Evolutionary conservation across 1,284 basidiomycete species (phyloP).

Genomic region (Schizophyllum amplum): DNA sequence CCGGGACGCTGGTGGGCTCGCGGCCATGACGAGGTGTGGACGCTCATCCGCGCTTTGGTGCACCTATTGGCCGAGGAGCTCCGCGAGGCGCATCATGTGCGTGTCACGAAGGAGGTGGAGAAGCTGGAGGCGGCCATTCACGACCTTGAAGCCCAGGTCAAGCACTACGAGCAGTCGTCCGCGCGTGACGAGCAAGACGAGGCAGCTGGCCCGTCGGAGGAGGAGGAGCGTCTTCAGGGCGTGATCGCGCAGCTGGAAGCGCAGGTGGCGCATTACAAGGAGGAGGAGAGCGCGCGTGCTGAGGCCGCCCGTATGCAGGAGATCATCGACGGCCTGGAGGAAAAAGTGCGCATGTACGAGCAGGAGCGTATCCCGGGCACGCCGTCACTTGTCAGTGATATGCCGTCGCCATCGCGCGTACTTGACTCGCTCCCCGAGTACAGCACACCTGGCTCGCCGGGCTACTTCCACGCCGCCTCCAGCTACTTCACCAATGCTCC

Average conservation of each 20-base stretch:
- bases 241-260: background rate
- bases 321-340: background rate
- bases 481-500: background rate
- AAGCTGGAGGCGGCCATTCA: background rate
- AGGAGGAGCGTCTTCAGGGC: background rate
- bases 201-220: background rate
- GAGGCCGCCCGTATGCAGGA: background rate
- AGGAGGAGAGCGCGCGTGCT: background rate
- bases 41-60: background rate
- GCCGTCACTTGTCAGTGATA: background rate
- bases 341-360: background rate
- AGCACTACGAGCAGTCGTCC: background rate
- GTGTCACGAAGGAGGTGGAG: background rate
- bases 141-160: background rate
- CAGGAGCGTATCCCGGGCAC: background rate
- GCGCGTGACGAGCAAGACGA: background rate
- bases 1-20: conserved; percentile 25
- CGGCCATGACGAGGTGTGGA: background rate
- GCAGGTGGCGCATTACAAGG: background rate
- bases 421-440: background rate
- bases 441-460: background rate
- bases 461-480: background rate
- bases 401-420: background rate
- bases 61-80: background rate
- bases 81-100: background rate